Percentiles rank a stretch among this genome's conserved stretches.
These are phyloP conservation scores for Yamadazyma kitorensis DNA, from an alignment of 805 yeast genomes.

Conservation along the genomic window DNA sequence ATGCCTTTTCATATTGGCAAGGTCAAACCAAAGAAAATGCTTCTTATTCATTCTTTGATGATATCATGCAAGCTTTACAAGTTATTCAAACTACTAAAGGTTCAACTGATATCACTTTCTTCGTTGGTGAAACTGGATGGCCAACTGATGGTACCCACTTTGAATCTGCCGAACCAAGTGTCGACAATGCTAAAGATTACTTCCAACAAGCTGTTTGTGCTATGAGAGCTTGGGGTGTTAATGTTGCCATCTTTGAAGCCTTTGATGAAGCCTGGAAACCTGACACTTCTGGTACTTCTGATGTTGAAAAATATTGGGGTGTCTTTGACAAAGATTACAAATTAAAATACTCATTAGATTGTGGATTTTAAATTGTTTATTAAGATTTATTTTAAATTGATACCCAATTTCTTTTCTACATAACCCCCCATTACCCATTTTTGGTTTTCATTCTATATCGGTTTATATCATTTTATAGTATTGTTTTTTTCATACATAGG, in stretches of 20 bases:
- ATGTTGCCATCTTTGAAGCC: conserved; percentile 91
- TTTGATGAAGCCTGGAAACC: conserved; percentile 98
- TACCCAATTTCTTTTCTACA: background rate
- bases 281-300: conserved; percentile 76
- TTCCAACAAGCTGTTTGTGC: conserved; percentile 92
- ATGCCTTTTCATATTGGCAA: conserved; percentile 99
- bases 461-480: background rate
- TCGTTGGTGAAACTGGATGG: conserved; percentile 99
- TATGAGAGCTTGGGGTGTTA: conserved; percentile 93
- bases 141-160: conserved; percentile 81
- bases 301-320: conserved; percentile 96
- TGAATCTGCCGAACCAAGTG: conserved; percentile 64
- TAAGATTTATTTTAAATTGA: conserved; percentile 1
- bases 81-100: conserved; percentile 84
- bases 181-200: conserved; percentile 70
- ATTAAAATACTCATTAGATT: conserved; percentile 37
- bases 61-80: conserved; percentile 96
- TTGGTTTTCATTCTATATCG: background rate
- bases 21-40: conserved; percentile 85
- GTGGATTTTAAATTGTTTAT: conserved; percentile 23
- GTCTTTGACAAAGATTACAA: conserved; percentile 57
- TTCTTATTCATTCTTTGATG: conserved; percentile 90
- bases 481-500: background rate
- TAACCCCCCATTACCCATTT: no score
- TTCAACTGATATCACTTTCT: conserved; percentile 78